These are phyloP conservation scores for Penicillium sp. DNA, from an alignment of 2,329 filamentous ascomycete species.

Conservation along the genomic window DNA sequence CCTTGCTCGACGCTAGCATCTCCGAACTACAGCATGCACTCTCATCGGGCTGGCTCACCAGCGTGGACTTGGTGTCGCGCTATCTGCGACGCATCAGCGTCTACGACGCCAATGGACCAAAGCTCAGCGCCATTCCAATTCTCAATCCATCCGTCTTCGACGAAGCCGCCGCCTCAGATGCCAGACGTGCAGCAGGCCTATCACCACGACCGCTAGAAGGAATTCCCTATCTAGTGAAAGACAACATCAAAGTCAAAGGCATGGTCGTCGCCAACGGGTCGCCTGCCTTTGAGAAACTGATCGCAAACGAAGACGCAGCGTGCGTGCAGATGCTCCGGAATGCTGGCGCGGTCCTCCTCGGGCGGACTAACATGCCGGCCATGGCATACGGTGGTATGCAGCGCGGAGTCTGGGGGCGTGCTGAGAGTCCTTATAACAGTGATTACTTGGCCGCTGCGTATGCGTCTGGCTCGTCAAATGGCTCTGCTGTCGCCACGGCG, in stretches of 20 bases:
- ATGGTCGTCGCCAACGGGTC: conserved; percentile 58
- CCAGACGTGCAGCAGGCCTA: conserved; percentile 42
- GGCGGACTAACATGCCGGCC: conserved; percentile 61
- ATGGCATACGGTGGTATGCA: conserved; percentile 63
- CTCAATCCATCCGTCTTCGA: conserved; percentile 50
- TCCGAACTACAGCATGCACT: conserved; percentile 48
- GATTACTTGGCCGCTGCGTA: conserved; percentile 58
- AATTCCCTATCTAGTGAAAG: conserved; percentile 61
- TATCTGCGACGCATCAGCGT: conserved; percentile 52
- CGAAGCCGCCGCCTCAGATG: conserved; percentile 52
- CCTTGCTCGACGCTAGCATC: conserved; percentile 53
- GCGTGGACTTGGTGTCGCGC: conserved; percentile 48
- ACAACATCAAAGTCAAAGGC: conserved; percentile 57
- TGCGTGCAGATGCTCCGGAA: conserved; percentile 50
- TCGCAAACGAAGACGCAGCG: conserved; percentile 56
- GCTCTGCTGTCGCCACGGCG: conserved; percentile 54
- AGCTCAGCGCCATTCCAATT: conserved; percentile 53
- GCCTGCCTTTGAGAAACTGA: conserved; percentile 54
- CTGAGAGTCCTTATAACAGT: conserved; percentile 58
- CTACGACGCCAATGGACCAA: conserved; percentile 47
- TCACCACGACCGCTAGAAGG: conserved; percentile 51
- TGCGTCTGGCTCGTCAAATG: conserved; percentile 61
- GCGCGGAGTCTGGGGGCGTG: conserved; percentile 57
- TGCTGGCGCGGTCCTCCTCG: conserved; percentile 55
- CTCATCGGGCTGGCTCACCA: conserved; percentile 41